phyloP scores from a whole-genome alignment of 1,139 yeast species.

The Suhomyces maxii region DNA sequence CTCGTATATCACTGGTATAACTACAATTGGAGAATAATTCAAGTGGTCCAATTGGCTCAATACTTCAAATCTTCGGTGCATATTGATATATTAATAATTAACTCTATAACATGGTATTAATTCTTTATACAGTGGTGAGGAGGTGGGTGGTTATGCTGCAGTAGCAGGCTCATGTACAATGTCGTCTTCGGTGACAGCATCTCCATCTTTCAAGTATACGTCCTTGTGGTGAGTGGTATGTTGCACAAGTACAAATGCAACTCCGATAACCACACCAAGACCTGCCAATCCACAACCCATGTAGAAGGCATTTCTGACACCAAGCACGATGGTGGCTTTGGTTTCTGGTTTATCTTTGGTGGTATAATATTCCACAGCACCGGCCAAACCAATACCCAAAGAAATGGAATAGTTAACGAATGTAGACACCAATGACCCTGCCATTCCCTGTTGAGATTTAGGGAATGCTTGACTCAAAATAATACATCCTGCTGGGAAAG shows the following conservation, averaged over 20 bases:
- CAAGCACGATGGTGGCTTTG: conserved; percentile 28
- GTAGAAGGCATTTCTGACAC: conserved; percentile 46
- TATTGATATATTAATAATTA: too few species aligned
- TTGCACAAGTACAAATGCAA: conserved; percentile 16
- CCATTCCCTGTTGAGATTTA: conserved; percentile 57
- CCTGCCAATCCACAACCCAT: conserved; percentile 56
- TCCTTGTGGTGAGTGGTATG: conserved; percentile 1
- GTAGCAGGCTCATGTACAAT: too few species aligned
- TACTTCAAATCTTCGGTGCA: too few species aligned
- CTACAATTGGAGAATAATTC: too few species aligned
- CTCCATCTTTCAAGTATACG: neutral
- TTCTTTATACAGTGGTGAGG: too few species aligned
- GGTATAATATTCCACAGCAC: conserved; percentile 54
- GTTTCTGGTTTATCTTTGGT: conserved; percentile 28
- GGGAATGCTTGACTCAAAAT: conserved; percentile 54
- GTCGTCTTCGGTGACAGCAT: neutral
- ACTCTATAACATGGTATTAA: too few species aligned
- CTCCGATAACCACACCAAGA: conserved; percentile 37
- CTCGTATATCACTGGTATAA: too few species aligned
- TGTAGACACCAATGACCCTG: conserved; percentile 63
- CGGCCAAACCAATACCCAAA: conserved; percentile 64
- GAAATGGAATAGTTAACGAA: conserved; percentile 64
- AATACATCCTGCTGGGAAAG: conserved; percentile 63
- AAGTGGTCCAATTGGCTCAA: too few species aligned
- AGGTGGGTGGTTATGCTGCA: too few species aligned